phyloP scores from a whole-genome alignment of 2,329 filamentous ascomycete genomes.

The Nigrospora oryzae region DNA sequence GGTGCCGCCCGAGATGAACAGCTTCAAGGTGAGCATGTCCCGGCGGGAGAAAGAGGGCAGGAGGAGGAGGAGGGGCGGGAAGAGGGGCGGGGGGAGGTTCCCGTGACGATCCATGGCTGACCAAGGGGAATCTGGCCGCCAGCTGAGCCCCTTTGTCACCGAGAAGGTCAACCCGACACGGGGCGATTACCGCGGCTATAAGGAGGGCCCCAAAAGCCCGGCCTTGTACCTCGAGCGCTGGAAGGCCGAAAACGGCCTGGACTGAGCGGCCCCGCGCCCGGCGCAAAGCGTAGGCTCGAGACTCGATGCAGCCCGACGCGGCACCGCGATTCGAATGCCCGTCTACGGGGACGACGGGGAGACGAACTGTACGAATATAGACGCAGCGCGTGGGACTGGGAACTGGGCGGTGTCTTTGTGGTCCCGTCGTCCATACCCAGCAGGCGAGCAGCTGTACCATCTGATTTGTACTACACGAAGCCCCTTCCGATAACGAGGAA shows the following conservation, averaged over 20 bases:
- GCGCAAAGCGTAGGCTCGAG: too few relatives aligned
- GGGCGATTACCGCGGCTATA: conserved; percentile 46
- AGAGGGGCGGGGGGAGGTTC: neutral
- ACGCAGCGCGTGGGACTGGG: too few relatives aligned
- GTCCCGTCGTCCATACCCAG: too few relatives aligned
- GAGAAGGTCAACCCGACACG: conserved; percentile 42
- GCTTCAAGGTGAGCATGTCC: conserved; percentile 56
- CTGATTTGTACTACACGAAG: too few relatives aligned
- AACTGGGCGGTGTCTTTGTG: too few relatives aligned
- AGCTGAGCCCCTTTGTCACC: conserved; percentile 78
- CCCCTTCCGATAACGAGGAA: too few relatives aligned
- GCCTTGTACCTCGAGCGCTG: conserved; percentile 54
- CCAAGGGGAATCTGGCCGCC: conserved; percentile 2
- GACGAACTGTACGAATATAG: too few relatives aligned
- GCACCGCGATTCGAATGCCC: too few relatives aligned
- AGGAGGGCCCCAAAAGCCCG: conserved; percentile 49
- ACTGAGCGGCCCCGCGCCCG: conserved; percentile 25
- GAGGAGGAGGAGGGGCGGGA: neutral
- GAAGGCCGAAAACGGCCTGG: conserved; percentile 59
- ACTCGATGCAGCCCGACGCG: too few relatives aligned
- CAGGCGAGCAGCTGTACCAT: too few relatives aligned
- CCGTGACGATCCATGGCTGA: neutral
- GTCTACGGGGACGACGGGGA: too few relatives aligned
- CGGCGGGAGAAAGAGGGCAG: neutral
- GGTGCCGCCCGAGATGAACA: conserved; percentile 59